A percentile compares a stretch with the other conserved stretches of the same genome.
phyloP scores from a whole-genome alignment of 192 early-diverging fungal genomes.

The Jimgerdemannia flammicorona region DNA sequence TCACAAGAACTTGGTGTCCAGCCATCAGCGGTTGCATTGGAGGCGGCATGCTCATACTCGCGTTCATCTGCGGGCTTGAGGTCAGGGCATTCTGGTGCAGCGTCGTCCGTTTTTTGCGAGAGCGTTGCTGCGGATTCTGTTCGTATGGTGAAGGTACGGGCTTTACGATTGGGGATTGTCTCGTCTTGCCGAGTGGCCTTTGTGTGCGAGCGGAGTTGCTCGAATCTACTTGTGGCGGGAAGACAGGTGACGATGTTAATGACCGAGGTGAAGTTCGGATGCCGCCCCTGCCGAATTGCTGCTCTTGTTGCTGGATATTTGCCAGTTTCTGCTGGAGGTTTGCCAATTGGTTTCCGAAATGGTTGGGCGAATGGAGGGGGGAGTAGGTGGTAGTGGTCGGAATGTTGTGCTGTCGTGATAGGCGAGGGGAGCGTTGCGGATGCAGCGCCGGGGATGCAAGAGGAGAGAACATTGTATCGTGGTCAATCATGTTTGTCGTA shows the following conservation, averaged over 20 bases:
- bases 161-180: conserved; percentile 5
- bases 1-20: not conserved
- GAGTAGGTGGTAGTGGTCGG: not conserved
- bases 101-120: not conserved
- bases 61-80: not conserved
- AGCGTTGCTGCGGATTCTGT: not conserved
- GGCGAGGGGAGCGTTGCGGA: conserved; percentile 22
- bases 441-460: conserved; percentile 62
- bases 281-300: conserved; percentile 7
- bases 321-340: conserved; percentile 26
- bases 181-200: conserved; percentile 6
- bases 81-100: not conserved
- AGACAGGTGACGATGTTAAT: conserved; percentile 9
- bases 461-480: conserved; percentile 50
- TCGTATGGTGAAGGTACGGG: not conserved
- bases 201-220: not conserved
- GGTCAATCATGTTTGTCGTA: conserved; percentile 7
- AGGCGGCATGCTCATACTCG: not conserved
- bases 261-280: not conserved
- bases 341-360: not conserved
- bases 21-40: conserved; percentile 3
- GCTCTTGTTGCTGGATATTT: conserved; percentile 29
- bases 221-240: not conserved
- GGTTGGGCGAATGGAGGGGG: conserved; percentile 6
- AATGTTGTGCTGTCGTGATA: conserved; percentile 5